Evolutionary conservation across 75 land plant species (phyloP).

Genomic region (Picea glauca): DNA sequence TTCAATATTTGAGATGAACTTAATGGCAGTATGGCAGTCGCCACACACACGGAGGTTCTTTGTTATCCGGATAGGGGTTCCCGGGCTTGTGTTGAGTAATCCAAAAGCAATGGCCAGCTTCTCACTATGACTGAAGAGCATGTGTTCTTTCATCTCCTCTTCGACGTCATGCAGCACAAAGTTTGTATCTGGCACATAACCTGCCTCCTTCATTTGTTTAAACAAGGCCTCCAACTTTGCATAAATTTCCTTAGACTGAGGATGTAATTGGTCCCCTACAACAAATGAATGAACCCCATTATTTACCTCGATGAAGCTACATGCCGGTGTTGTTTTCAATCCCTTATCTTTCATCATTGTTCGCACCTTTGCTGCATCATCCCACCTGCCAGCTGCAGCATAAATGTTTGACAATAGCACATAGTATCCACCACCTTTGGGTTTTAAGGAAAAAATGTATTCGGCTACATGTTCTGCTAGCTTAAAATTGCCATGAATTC

Average conservation of each 20-base stretch:
- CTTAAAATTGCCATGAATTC: constrained; percentile 15
- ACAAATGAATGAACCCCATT: no score
- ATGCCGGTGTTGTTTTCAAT: constrained; percentile 10
- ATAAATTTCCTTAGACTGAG: constrained; percentile 1
- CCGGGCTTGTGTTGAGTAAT: neutral
- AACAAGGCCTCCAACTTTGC: neutral
- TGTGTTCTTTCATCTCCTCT: neutral
- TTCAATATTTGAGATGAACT: neutral
- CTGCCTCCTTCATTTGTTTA: neutral
- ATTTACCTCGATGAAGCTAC: neutral
- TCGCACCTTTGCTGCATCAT: constrained; percentile 21
- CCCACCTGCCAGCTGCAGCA: constrained; percentile 22
- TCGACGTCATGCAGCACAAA: constrained; percentile 4
- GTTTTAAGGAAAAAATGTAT: neutral
- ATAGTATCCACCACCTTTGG: constrained; percentile 23
- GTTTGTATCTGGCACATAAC: neutral
- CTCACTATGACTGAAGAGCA: neutral
- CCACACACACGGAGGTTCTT: neutral
- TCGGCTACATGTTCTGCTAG: constrained; percentile 24
- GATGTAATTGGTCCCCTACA: neutral
- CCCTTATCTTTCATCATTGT: constrained; percentile 10
- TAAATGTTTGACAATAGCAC: constrained; percentile 31
- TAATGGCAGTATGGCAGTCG: neutral
- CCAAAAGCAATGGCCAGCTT: constrained; percentile 6
- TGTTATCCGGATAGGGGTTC: neutral